Conservation (phyloP, 2,329 filamentous ascomycete genomes). For the Xylariaceae sp. region DNA sequence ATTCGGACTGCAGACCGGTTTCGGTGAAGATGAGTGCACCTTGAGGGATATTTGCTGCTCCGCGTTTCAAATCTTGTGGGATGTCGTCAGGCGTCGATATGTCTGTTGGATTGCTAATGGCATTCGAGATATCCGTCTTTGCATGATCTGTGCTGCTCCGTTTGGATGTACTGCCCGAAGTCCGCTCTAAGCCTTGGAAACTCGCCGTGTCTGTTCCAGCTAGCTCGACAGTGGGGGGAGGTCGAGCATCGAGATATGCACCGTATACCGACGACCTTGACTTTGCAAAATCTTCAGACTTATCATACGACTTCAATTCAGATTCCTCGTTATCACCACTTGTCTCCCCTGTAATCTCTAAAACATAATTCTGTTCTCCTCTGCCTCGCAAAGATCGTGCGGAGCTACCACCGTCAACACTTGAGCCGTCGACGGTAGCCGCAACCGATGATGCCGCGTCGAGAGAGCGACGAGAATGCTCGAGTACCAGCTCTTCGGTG, state of each 20-base stretch:
- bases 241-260: constrained; percentile 10
- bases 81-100: constrained; percentile 8
- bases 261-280: constrained; percentile 6
- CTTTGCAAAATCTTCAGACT: constrained; percentile 8
- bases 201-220: constrained; percentile 27
- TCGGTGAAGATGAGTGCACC: constrained; percentile 41
- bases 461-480: constrained; percentile 32
- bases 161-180: constrained; percentile 17
- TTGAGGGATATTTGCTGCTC: too few relatives aligned
- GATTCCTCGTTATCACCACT: constrained; percentile 18
- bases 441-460: constrained; percentile 47
- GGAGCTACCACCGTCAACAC: constrained; percentile 38
- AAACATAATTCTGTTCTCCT: constrained; percentile 26
- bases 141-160: constrained; percentile 17
- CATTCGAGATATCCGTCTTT: constrained; percentile 16
- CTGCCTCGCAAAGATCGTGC: constrained; percentile 24
- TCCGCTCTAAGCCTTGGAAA: constrained; percentile 12
- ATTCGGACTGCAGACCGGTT: constrained; percentile 61
- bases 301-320: constrained; percentile 1
- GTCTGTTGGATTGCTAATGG: constrained; percentile 13
- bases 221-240: constrained; percentile 27
- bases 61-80: too few relatives aligned
- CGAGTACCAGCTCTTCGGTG: constrained; percentile 44
- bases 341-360: constrained; percentile 39
- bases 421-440: constrained; percentile 55